Conservation (phyloP, 2,329 filamentous ascomycete genomes). For the Aspergillus pseudoviridinutans region DNA sequence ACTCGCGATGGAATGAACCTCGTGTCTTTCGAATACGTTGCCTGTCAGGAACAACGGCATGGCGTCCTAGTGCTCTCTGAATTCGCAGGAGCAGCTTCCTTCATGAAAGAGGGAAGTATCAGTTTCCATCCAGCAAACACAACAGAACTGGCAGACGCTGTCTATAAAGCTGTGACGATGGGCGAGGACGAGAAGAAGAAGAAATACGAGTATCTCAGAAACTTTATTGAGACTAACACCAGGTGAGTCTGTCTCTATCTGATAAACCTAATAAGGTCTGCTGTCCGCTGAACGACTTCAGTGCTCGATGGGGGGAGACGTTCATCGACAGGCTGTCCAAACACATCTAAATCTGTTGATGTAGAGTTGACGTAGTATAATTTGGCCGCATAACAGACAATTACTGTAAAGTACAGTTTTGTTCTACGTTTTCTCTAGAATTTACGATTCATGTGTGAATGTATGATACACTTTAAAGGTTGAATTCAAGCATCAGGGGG, state of each 20-base stretch:
- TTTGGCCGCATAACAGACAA: not conserved
- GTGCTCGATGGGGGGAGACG: slow-evolving; percentile 31
- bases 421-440: not conserved
- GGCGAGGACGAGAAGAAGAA: slow-evolving; percentile 70
- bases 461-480: not conserved
- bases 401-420: not conserved
- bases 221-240: slow-evolving; percentile 91
- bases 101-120: slow-evolving; percentile 72
- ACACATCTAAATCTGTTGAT: slow-evolving; percentile 1
- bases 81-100: slow-evolving; percentile 91
- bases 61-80: slow-evolving; percentile 91
- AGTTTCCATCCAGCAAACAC: slow-evolving; percentile 97
- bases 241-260: slow-evolving; percentile 44
- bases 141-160: slow-evolving; percentile 81
- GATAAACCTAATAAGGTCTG: not conserved
- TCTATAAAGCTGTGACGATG: slow-evolving; percentile 86
- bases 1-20: slow-evolving; percentile 97
- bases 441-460: not conserved
- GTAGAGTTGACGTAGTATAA: not conserved
- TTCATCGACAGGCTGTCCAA: slow-evolving; percentile 25
- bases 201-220: slow-evolving; percentile 79
- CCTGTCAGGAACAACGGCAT: slow-evolving; percentile 78
- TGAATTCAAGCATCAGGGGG: not conserved
- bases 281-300: slow-evolving; percentile 7
- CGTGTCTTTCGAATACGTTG: slow-evolving; percentile 95